phyloP scores from a whole-genome alignment of 2,329 filamentous ascomycete genomes.

The Alternaria gansuensis region DNA sequence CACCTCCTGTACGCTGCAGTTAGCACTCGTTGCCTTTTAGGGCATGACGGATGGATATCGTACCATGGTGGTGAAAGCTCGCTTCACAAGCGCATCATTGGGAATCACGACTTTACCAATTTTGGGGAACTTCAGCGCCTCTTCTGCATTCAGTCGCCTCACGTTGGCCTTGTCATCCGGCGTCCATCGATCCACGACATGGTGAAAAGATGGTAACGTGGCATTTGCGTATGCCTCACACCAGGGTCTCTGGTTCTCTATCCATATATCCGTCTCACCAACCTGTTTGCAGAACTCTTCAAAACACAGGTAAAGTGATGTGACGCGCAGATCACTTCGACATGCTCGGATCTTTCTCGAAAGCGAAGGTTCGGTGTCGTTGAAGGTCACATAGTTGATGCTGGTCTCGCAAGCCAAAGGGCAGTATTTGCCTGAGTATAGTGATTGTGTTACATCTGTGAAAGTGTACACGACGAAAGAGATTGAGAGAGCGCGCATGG shows the following conservation, averaged over 20 bases:
- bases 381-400: slow-evolving; percentile 44
- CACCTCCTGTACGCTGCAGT: slow-evolving; percentile 30
- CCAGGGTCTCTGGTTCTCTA: slow-evolving; percentile 30
- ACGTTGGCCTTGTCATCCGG: slow-evolving; percentile 28
- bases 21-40: slow-evolving; percentile 1
- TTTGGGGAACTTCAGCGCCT: slow-evolving; percentile 31
- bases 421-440: slow-evolving; percentile 38
- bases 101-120: slow-evolving; percentile 36
- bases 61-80: slow-evolving; percentile 46
- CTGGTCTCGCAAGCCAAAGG: slow-evolving; percentile 43
- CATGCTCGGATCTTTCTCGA: slow-evolving; percentile 42
- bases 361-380: slow-evolving; percentile 40
- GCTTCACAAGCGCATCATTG: slow-evolving; percentile 33
- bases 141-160: slow-evolving; percentile 30
- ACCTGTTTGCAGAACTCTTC: slow-evolving; percentile 36
- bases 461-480: slow-evolving; percentile 16
- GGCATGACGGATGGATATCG: background rate
- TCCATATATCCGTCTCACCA: slow-evolving; percentile 28
- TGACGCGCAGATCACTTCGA: slow-evolving; percentile 36
- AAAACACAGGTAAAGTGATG: slow-evolving; percentile 45
- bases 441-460: slow-evolving; percentile 23
- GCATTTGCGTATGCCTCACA: slow-evolving; percentile 36
- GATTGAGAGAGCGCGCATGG: slow-evolving; percentile 30
- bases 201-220: slow-evolving; percentile 37
- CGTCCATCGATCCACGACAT: slow-evolving; percentile 37